phyloP scores from a whole-genome alignment of 768 basidiomycete genomes.

The Lyophyllum atratum region DNA sequence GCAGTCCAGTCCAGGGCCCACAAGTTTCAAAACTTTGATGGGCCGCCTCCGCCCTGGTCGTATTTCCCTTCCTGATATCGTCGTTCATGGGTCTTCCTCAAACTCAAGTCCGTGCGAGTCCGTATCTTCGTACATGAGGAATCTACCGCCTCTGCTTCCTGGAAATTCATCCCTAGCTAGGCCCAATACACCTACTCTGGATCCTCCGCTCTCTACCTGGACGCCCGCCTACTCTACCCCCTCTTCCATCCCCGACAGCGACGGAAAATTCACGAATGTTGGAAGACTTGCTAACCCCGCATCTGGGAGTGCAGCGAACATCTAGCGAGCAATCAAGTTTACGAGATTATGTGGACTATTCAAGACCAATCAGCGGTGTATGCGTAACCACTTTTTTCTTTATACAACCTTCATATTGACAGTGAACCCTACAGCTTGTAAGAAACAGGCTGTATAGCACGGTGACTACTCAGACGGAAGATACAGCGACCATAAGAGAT shows the following conservation, averaged over 20 bases:
- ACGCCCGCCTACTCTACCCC: slow-evolving; percentile 26
- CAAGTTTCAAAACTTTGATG: slow-evolving; percentile 3
- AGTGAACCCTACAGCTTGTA: slow-evolving; percentile 19
- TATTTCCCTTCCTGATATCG: slow-evolving; percentile 4
- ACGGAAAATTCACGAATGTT: slow-evolving; percentile 29
- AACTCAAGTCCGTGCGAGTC: slow-evolving; percentile 6
- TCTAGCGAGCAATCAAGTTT: slow-evolving; percentile 32
- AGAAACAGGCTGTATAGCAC: slow-evolving; percentile 32
- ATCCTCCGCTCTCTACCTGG: slow-evolving; percentile 19
- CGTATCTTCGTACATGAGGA: background rate
- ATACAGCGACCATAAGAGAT: slow-evolving; percentile 3
- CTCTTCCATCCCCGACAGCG: slow-evolving; percentile 26
- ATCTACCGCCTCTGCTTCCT: slow-evolving; percentile 10
- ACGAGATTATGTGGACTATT: slow-evolving; percentile 42
- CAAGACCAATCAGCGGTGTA: slow-evolving; percentile 37
- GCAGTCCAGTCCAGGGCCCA: background rate
- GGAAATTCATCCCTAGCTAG: slow-evolving; percentile 10
- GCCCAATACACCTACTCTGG: slow-evolving; percentile 16
- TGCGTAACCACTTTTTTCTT: background rate
- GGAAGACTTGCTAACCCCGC: slow-evolving; percentile 32
- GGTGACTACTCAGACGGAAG: slow-evolving; percentile 25
- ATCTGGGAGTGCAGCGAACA: slow-evolving; percentile 17
- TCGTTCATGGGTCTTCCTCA: slow-evolving; percentile 2
- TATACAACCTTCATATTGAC: background rate
- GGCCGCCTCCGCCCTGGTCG: slow-evolving; percentile 3